A percentile compares a stretch with the other conserved stretches of the same genome.
These are phyloP conservation scores for Eucalyptus dawsonii DNA, from an alignment of 345 rosid genomes.

Conservation along the genomic window DNA sequence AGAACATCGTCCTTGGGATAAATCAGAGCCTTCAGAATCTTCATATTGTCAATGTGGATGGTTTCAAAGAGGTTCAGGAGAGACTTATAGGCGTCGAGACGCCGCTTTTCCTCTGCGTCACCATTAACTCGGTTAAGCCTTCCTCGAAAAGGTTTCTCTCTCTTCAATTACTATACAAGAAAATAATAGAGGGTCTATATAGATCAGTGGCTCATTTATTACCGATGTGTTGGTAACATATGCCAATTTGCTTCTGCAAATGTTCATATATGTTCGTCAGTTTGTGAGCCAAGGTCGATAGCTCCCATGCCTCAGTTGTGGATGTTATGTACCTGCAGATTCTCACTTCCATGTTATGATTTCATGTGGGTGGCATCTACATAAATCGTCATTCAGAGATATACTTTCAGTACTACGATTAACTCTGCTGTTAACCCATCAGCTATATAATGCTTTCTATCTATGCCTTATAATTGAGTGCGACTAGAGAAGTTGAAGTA, in stretches of 20 bases:
- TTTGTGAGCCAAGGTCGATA: slow-evolving; percentile 66
- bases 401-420: neutral
- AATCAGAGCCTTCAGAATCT: slow-evolving; percentile 64
- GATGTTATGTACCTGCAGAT: slow-evolving; percentile 31
- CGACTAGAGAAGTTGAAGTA: neutral
- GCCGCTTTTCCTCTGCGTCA: slow-evolving; percentile 42
- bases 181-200: neutral
- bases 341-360: neutral
- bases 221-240: slow-evolving; percentile 61
- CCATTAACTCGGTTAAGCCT: neutral
- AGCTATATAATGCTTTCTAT: neutral
- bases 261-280: slow-evolving; percentile 56
- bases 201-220: neutral
- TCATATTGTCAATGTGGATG: slow-evolving; percentile 78
- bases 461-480: neutral
- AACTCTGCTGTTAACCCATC: neutral
- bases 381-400: neutral
- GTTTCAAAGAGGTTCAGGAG: slow-evolving; percentile 39
- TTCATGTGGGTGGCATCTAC: neutral
- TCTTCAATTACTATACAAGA: neutral
- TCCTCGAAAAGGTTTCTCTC: neutral
- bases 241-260: slow-evolving; percentile 38
- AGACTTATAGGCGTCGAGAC: slow-evolving; percentile 25
- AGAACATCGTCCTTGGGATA: slow-evolving; percentile 37
- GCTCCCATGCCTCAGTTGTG: slow-evolving; percentile 69